Conservation (phyloP, 164 flowering plant species). For the Cinnamomum chago region DNA sequence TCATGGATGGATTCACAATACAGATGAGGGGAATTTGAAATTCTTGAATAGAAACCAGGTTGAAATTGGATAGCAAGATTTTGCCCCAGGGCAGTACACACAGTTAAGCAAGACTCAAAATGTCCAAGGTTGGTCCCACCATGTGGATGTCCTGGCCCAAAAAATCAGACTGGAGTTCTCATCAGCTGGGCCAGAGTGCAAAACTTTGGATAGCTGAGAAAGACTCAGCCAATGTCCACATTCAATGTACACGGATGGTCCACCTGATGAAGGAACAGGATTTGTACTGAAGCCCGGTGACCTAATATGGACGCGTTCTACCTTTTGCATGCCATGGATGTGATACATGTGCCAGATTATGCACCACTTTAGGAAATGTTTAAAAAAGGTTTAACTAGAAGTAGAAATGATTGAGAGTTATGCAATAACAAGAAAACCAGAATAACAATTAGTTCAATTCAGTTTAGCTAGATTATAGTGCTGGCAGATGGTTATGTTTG, state of each 20-base stretch:
- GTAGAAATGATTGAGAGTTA: no score
- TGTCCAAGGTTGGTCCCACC: neutral
- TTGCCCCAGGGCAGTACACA: no score
- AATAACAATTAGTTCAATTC: no score
- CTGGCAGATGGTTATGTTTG: no score
- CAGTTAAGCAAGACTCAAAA: neutral
- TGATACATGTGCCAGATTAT: no score
- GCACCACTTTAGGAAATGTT: no score
- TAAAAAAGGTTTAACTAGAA: no score
- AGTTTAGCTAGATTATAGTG: no score
- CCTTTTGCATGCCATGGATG: no score
- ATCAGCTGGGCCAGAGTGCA: neutral
- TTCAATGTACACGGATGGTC: neutral
- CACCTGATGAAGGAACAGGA: neutral
- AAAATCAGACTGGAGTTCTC: neutral
- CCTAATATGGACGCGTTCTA: no score
- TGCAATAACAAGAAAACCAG: no score
- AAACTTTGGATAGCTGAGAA: neutral
- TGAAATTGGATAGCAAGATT: neutral
- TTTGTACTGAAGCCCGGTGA: no score
- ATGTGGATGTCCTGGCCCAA: neutral
- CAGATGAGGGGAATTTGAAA: neutral
- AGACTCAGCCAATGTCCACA: neutral
- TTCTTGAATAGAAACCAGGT: neutral
- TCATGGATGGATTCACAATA: neutral